phyloP scores from a whole-genome alignment of 2,329 filamentous ascomycete species.

The Fusarium sp. region DNA sequence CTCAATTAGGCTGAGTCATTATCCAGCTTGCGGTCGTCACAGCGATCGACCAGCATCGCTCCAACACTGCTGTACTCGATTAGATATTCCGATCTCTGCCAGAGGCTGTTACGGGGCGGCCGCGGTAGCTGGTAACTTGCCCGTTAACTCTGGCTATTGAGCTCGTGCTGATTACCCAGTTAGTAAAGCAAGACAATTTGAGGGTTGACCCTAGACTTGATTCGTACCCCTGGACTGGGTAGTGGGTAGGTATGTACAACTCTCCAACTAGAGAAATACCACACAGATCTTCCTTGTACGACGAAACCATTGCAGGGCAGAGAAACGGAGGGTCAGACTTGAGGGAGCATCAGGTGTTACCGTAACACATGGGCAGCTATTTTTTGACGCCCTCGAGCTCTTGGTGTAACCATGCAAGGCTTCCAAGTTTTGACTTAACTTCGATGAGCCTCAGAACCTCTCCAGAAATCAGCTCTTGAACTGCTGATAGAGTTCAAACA shows the following conservation, averaged over 20 bases:
- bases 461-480: not conserved
- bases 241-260: constrained; percentile 2
- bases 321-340: constrained; percentile 4
- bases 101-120: constrained; percentile 4
- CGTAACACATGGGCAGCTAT: constrained; percentile 5
- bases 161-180: constrained; percentile 33
- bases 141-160: not conserved
- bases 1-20: not conserved
- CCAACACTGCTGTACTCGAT: not conserved
- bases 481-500: not conserved
- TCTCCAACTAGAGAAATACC: constrained; percentile 1
- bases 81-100: constrained; percentile 3
- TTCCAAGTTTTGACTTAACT: not conserved
- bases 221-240: constrained; percentile 10
- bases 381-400: constrained; percentile 9
- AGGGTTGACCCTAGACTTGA: constrained; percentile 2
- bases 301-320: constrained; percentile 8
- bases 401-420: constrained; percentile 14
- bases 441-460: not conserved
- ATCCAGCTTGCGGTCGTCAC: not conserved
- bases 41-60: constrained; percentile 2
- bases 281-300: constrained; percentile 18
- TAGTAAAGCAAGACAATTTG: constrained; percentile 35
- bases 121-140: not conserved
- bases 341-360: constrained; percentile 9